Evolutionary conservation across 257 asterid genomes (phyloP).

Genomic region (Cordia subcordata): DNA sequence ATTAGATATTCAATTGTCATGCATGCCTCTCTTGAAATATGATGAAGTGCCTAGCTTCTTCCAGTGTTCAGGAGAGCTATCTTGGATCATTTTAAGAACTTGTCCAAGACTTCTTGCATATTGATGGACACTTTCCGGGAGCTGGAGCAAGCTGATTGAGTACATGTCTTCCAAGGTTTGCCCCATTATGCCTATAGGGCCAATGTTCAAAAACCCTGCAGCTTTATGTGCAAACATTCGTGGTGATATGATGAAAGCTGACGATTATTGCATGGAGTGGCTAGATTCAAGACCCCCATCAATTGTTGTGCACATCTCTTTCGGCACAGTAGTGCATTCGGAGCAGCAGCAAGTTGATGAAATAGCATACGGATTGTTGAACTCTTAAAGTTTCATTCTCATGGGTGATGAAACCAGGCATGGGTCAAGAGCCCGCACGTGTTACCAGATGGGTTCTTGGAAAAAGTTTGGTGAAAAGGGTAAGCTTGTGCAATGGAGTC

Average conservation of each 20-base stretch:
- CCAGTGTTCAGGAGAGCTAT: background rate
- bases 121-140: constrained; percentile 13
- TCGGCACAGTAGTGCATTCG: constrained; percentile 60
- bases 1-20: constrained; percentile 1
- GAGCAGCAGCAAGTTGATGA: constrained; percentile 64
- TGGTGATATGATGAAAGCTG: constrained; percentile 40
- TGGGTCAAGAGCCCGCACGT: constrained; percentile 13
- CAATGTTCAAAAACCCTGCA: constrained; percentile 39
- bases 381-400: constrained; percentile 43
- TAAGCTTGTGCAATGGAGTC: constrained; percentile 62
- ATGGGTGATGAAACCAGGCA: constrained; percentile 48
- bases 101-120: constrained; percentile 13
- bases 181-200: constrained; percentile 62
- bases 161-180: constrained; percentile 36
- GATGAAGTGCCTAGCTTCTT: constrained; percentile 14
- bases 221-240: constrained; percentile 10
- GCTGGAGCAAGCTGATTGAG: constrained; percentile 4
- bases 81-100: background rate
- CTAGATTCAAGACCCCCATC: constrained; percentile 44
- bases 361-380: constrained; percentile 52
- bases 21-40: constrained; percentile 8
- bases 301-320: constrained; percentile 70
- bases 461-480: constrained; percentile 47
- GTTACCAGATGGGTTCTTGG: constrained; percentile 53
- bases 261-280: constrained; percentile 45